Evolutionary conservation across 257 asterid genomes (phyloP).

Genomic region (Phtheirospermum japonicum): DNA sequence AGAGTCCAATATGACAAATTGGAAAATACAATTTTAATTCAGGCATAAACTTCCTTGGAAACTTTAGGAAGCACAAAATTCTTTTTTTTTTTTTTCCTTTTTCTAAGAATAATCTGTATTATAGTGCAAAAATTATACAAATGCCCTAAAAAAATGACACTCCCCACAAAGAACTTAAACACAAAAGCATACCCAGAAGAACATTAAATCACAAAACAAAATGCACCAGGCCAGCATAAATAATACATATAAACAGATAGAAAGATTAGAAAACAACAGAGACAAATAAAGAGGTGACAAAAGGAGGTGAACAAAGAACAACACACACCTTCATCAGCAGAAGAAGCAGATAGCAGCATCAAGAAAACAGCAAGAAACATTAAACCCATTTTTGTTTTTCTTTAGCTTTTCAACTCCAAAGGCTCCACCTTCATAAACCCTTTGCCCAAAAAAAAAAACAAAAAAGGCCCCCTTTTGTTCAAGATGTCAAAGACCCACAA

Average conservation of each 20-base stretch:
- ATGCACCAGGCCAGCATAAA: too few species aligned
- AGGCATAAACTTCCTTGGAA: conserved; percentile 28
- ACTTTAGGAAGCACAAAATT: conserved; percentile 5
- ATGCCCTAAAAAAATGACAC: too few species aligned
- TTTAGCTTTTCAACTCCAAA: conserved; percentile 31
- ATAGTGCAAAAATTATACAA: too few species aligned
- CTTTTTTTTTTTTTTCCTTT: background rate
- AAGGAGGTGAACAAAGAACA: conserved; percentile 20
- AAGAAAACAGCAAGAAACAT: conserved; percentile 37
- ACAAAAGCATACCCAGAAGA: background rate
- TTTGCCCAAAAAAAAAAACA: background rate
- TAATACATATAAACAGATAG: too few species aligned
- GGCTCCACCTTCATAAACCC: conserved; percentile 15
- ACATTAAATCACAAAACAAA: background rate
- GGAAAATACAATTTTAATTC: conserved; percentile 8
- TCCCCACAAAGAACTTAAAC: background rate
- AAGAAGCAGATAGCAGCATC: conserved; percentile 38
- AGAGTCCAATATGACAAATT: conserved; percentile 24
- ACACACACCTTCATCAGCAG: conserved; percentile 63
- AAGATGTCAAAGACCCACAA: conserved; percentile 17
- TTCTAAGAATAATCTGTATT: background rate
- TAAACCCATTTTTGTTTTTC: conserved; percentile 33
- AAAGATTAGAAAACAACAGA: conserved; percentile 1
- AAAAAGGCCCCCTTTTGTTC: conserved; percentile 16
- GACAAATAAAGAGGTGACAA: background rate